A percentile compares a stretch with the other conserved stretches of the same genome.
These are phyloP conservation scores for Aaosphaeria arxii DNA, from an alignment of 2,329 filamentous ascomycete genomes.

Conservation along the genomic window DNA sequence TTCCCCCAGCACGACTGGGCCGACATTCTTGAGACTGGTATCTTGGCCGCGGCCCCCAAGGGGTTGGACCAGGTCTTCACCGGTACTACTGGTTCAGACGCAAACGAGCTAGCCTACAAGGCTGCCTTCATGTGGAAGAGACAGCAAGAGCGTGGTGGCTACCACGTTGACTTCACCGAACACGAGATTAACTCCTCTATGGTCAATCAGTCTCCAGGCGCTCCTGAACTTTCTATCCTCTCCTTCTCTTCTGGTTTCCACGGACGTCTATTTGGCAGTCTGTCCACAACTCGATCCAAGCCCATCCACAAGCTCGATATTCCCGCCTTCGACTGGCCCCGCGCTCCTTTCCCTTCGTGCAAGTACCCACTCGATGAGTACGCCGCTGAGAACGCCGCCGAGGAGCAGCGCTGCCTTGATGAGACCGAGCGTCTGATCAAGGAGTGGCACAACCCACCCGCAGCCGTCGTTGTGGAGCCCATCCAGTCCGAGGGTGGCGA, in stretches of 20 bases:
- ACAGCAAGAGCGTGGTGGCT: constrained; percentile 75
- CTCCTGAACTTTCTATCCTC: constrained; percentile 77
- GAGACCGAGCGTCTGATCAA: constrained; percentile 81
- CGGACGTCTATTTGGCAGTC: constrained; percentile 81
- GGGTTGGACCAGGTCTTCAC: constrained; percentile 89
- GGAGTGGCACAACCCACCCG: constrained; percentile 74
- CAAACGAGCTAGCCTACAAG: constrained; percentile 94
- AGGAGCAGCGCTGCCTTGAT: constrained; percentile 76
- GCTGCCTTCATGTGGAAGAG: constrained; percentile 92
- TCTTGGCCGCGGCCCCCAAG: constrained; percentile 78
- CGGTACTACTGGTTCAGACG: constrained; percentile 82
- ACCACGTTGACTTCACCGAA: constrained; percentile 72
- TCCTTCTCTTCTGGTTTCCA: constrained; percentile 89
- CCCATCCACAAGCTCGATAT: constrained; percentile 94
- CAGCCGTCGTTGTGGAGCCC: constrained; percentile 82
- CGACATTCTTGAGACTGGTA: constrained; percentile 71
- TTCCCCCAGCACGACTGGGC: constrained; percentile 87
- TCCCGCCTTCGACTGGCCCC: constrained; percentile 91
- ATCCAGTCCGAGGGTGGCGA: constrained; percentile 93
- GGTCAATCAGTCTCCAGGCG: constrained; percentile 77
- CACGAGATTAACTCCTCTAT: constrained; percentile 74
- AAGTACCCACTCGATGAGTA: constrained; percentile 85
- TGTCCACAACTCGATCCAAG: constrained; percentile 89
- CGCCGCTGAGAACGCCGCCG: constrained; percentile 73
- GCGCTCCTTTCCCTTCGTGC: constrained; percentile 78